A percentile compares a stretch with the other conserved stretches of the same genome.
These are phyloP conservation scores for Microsporum audouinii DNA, from an alignment of 2,329 filamentous ascomycete species.

Conservation along the genomic window DNA sequence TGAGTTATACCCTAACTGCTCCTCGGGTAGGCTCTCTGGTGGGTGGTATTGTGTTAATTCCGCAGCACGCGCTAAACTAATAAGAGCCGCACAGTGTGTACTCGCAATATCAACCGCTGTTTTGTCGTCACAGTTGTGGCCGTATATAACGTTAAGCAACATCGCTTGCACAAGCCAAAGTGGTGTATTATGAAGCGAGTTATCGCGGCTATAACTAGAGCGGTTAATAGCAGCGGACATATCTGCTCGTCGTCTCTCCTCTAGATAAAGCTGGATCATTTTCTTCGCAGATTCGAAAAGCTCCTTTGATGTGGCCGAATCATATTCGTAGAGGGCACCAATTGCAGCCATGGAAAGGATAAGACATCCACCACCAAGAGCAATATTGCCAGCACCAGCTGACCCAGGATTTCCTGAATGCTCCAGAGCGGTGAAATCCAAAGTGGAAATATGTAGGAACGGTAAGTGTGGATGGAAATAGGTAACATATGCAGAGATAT, in stretches of 20 bases:
- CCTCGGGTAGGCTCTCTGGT: constrained; percentile 26
- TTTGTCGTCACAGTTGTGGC: constrained; percentile 88
- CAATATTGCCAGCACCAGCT: constrained; percentile 41
- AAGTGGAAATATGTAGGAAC: constrained; percentile 83
- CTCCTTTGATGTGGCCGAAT: constrained; percentile 66
- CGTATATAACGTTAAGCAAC: constrained; percentile 91
- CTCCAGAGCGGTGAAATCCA: constrained; percentile 74
- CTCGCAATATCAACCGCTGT: constrained; percentile 81
- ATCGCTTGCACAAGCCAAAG: constrained; percentile 95
- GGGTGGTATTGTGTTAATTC: constrained; percentile 49
- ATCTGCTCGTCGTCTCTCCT: constrained; percentile 78
- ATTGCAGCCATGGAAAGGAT: constrained; percentile 81
- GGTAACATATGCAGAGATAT: constrained; percentile 76
- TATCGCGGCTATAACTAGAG: constrained; percentile 42
- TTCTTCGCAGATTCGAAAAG: constrained; percentile 90
- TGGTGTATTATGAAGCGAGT: constrained; percentile 61
- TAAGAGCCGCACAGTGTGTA: constrained; percentile 80
- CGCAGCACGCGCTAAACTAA: constrained; percentile 83
- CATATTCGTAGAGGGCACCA: constrained; percentile 76
- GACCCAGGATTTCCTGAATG: constrained; percentile 51
- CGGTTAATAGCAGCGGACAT: constrained; percentile 52
- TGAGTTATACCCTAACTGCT: constrained; percentile 34
- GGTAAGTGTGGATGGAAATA: constrained; percentile 91
- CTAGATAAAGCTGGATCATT: constrained; percentile 86
- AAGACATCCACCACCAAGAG: constrained; percentile 74